Conservation (phyloP, 768 basidiomycete species). For the Hemileccinum rubropunctum region DNA sequence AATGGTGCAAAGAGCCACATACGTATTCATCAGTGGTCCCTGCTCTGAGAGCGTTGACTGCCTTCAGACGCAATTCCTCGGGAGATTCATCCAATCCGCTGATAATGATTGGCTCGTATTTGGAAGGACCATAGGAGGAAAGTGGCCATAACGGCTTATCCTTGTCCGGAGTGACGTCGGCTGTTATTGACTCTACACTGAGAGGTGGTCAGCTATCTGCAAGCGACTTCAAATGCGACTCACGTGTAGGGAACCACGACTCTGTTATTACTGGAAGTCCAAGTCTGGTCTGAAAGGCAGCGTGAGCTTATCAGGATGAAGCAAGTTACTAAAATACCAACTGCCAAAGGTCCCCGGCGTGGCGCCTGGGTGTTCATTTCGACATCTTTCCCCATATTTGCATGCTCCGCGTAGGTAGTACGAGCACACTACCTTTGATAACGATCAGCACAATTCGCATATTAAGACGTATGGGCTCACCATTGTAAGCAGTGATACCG, state of each 20-base stretch:
- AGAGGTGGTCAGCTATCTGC: neutral
- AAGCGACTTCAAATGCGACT: constrained; percentile 6
- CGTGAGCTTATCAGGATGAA: constrained; percentile 12
- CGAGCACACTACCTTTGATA: constrained; percentile 51
- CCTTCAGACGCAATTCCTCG: constrained; percentile 76
- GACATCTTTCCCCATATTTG: constrained; percentile 62
- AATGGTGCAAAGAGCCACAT: constrained; percentile 25
- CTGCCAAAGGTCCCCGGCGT: constrained; percentile 47
- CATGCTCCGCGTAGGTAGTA: constrained; percentile 65
- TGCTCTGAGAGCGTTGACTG: constrained; percentile 50
- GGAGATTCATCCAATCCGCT: constrained; percentile 66
- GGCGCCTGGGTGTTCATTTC: constrained; percentile 59
- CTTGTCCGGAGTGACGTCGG: constrained; percentile 54
- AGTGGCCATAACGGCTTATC: constrained; percentile 82
- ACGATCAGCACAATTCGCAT: neutral
- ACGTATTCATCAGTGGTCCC: constrained; percentile 70
- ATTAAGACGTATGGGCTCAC: neutral
- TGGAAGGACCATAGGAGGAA: constrained; percentile 75
- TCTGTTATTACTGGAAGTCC: constrained; percentile 34
- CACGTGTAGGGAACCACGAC: constrained; percentile 39
- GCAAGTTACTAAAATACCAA: constrained; percentile 33
- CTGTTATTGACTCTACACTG: constrained; percentile 61
- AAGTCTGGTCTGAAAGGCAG: constrained; percentile 36
- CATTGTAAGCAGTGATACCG: constrained; percentile 11
- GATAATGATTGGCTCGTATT: constrained; percentile 67